Conservation (phyloP, 345 rosid species). For the Kernera saxatilis region DNA sequence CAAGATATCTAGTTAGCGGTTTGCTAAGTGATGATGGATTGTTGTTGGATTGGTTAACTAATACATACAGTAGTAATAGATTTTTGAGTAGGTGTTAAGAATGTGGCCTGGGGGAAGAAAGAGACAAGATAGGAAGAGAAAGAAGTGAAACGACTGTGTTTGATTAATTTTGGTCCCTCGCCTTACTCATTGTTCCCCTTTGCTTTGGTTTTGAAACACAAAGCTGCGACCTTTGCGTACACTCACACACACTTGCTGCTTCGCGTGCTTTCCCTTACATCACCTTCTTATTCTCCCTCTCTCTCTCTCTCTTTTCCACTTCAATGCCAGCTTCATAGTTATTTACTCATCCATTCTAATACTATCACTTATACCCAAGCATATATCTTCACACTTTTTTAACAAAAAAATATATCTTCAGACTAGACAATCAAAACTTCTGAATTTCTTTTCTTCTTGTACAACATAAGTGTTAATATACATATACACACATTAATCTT, state of each 20-base stretch:
- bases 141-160: conserved; percentile 27
- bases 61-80: background rate
- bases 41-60: background rate
- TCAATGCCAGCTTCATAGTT: background rate
- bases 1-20: background rate
- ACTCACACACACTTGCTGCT: conserved; percentile 24
- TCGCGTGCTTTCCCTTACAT: conserved; percentile 54
- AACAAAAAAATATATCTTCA: too few species aligned
- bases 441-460: background rate
- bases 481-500: background rate
- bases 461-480: background rate
- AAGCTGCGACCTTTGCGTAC: conserved; percentile 34
- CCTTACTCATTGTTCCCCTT: conserved; percentile 13
- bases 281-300: conserved; percentile 36
- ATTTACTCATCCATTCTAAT: background rate
- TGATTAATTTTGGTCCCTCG: background rate
- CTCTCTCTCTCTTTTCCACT: background rate
- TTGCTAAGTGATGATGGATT: background rate
- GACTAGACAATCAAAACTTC: background rate
- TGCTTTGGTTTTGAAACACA: conserved; percentile 28
- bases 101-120: background rate
- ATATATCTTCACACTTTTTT: too few species aligned
- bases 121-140: background rate
- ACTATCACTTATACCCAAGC: background rate
- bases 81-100: background rate